A percentile compares a stretch with the other conserved stretches of the same genome.
Conservation (phyloP, 306 rosid species). For the Sindora glabra region DNA sequence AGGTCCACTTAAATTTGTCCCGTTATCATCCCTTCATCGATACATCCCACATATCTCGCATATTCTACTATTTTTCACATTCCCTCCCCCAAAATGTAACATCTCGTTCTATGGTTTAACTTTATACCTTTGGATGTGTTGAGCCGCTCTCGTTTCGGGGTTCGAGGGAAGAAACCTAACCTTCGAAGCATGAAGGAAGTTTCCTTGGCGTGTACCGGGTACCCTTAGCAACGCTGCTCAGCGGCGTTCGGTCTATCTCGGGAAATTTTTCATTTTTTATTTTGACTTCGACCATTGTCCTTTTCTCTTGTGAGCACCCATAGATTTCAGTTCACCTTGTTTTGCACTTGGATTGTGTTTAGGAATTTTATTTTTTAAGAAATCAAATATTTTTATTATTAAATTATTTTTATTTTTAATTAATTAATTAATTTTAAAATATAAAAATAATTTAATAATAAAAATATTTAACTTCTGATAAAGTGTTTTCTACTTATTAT, state of each 20-base stretch:
- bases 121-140: background rate
- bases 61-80: too few relatives aligned
- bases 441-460: too few relatives aligned
- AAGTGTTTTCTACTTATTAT: conserved; percentile 47
- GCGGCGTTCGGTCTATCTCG: conserved; percentile 60
- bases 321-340: conserved; percentile 61
- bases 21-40: too few relatives aligned
- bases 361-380: too few relatives aligned
- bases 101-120: background rate
- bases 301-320: conserved; percentile 59
- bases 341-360: too few relatives aligned
- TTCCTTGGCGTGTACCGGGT: conserved; percentile 42
- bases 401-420: too few relatives aligned
- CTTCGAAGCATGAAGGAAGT: conserved; percentile 39
- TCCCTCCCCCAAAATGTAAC: background rate
- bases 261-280: conserved; percentile 47
- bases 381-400: too few relatives aligned
- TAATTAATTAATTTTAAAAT: too few relatives aligned
- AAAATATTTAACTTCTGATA: too few relatives aligned
- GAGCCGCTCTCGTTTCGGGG: background rate
- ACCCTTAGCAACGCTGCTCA: conserved; percentile 60
- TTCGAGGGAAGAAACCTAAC: background rate
- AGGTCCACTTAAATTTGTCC: too few relatives aligned
- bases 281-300: conserved; percentile 59
- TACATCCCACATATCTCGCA: too few relatives aligned